Conservation (phyloP, 192 early-diverging fungal species). For the Dispira parvispora region DNA sequence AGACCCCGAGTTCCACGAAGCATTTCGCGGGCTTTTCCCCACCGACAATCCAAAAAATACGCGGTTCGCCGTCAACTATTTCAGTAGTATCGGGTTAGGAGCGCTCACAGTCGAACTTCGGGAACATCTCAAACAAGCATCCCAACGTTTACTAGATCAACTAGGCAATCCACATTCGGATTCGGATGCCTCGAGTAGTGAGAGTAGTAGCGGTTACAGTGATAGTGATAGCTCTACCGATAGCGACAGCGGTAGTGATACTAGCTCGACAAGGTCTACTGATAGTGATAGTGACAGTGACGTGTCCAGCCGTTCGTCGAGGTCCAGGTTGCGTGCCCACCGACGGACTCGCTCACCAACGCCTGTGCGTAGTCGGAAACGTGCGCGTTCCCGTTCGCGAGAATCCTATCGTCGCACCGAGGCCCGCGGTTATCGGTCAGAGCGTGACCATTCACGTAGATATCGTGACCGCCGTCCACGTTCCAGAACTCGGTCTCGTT, state of each 20-base stretch:
- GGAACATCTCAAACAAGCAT: constrained; percentile 57
- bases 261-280: background rate
- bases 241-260: background rate
- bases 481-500: too few relatives aligned
- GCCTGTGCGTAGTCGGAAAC: too few relatives aligned
- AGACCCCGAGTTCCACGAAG: constrained; percentile 51
- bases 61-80: constrained; percentile 97
- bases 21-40: constrained; percentile 78
- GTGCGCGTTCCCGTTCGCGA: too few relatives aligned
- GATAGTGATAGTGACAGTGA: background rate
- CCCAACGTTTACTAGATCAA: constrained; percentile 11
- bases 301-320: too few relatives aligned
- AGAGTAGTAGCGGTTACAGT: background rate
- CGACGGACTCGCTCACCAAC: too few relatives aligned
- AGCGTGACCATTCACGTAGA: too few relatives aligned
- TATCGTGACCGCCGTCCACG: too few relatives aligned
- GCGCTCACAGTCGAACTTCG: constrained; percentile 84
- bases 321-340: too few relatives aligned
- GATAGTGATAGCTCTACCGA: background rate
- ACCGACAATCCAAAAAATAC: constrained; percentile 72
- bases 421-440: too few relatives aligned
- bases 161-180: constrained; percentile 10
- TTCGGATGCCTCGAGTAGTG: constrained; percentile 10
- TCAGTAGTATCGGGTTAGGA: constrained; percentile 84
- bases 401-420: too few relatives aligned